Percentiles rank a stretch among this genome's conserved stretches.
phyloP scores from a whole-genome alignment of 257 asterid species.

The Gentiana dahurica region DNA sequence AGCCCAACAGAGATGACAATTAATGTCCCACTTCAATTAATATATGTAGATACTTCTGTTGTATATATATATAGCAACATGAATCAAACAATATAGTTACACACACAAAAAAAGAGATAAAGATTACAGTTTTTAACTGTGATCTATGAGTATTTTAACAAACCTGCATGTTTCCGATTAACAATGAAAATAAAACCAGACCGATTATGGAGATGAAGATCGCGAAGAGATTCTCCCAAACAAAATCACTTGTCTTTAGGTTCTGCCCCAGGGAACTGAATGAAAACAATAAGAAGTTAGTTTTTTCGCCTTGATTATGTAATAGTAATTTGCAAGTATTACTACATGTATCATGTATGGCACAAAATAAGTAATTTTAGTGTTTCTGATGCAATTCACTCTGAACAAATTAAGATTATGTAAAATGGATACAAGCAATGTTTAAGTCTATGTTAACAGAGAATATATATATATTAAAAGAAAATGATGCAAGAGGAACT shows the following conservation, averaged over 20 bases:
- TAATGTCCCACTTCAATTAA: too few relatives aligned
- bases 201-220: conserved; percentile 22
- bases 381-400: too few relatives aligned
- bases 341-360: too few relatives aligned
- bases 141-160: too few relatives aligned
- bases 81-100: neutral
- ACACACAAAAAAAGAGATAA: neutral
- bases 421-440: too few relatives aligned
- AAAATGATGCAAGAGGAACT: neutral
- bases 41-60: conserved; percentile 27
- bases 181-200: conserved; percentile 24
- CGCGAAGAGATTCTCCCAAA: conserved; percentile 23
- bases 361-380: too few relatives aligned
- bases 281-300: neutral
- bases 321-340: too few relatives aligned
- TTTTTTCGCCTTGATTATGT: too few relatives aligned
- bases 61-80: neutral
- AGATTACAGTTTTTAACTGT: neutral
- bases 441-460: neutral
- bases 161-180: conserved; percentile 37
- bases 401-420: too few relatives aligned
- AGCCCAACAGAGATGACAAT: conserved; percentile 59
- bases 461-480: neutral
- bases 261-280: conserved; percentile 35
- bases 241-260: conserved; percentile 21